Percentiles rank a stretch among this genome's conserved stretches.
phyloP scores from a whole-genome alignment of 1,284 basidiomycete species.

The Trichosporon ovoides region DNA sequence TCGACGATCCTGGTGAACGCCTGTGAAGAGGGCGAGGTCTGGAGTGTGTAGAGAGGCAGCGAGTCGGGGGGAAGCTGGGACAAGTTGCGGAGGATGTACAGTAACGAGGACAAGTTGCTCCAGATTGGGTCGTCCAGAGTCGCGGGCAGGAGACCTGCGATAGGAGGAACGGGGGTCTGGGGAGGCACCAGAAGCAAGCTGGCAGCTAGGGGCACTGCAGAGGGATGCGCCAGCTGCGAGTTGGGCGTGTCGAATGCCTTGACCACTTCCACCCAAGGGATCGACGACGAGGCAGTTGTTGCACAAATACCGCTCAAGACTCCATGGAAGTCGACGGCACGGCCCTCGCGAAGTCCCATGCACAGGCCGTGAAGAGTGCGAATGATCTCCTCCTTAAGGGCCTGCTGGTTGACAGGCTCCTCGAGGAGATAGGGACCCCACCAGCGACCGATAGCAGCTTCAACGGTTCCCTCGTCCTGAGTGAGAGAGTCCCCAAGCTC shows the following conservation, averaged over 20 bases:
- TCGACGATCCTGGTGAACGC: slow-evolving; percentile 72
- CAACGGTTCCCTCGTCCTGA: slow-evolving; percentile 45
- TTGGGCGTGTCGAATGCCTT: slow-evolving; percentile 42
- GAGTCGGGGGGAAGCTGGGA: slow-evolving; percentile 81
- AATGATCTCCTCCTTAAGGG: slow-evolving; percentile 31
- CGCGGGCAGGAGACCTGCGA: slow-evolving; percentile 47
- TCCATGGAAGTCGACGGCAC: slow-evolving; percentile 40
- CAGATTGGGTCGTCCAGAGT: slow-evolving; percentile 57
- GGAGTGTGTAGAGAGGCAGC: slow-evolving; percentile 82
- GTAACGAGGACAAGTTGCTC: slow-evolving; percentile 78
- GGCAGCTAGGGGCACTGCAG: slow-evolving; percentile 44
- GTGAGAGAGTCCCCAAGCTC: slow-evolving; percentile 49
- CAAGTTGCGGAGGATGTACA: slow-evolving; percentile 79
- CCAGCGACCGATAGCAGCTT: slow-evolving; percentile 45
- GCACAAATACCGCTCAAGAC: slow-evolving; percentile 64
- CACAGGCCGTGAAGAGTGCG: slow-evolving; percentile 39
- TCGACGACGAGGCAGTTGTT: slow-evolving; percentile 58
- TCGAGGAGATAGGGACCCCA: slow-evolving; percentile 41
- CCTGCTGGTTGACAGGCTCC: slow-evolving; percentile 28
- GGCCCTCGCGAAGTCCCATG: slow-evolving; percentile 46
- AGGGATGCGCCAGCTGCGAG: slow-evolving; percentile 40
- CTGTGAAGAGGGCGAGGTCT: slow-evolving; percentile 71
- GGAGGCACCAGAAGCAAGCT: slow-evolving; percentile 48
- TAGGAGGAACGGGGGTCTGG: slow-evolving; percentile 46
- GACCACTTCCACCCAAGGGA: slow-evolving; percentile 70